Base-by-base conservation (phyloP, 1,284 basidiomycete species). In the Pisolithus thermaeus region DNA sequence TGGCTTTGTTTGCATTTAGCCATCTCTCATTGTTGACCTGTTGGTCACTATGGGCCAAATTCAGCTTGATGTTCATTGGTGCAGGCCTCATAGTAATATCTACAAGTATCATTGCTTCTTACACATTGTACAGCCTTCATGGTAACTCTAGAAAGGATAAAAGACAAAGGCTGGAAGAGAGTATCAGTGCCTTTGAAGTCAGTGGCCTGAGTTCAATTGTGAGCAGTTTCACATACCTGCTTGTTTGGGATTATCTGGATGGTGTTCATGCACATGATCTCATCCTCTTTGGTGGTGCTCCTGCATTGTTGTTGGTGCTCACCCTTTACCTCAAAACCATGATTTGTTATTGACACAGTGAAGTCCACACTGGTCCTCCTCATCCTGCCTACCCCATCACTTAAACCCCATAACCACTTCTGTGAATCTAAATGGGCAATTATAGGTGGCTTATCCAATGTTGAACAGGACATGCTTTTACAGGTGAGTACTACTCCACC, bases 31-130 rank as follows among this genome's bases (percentile, higher is more conserved):
- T 97, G 36, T 71, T 73, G 1, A 77, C 79, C 3, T 94, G 95
- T 59, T 84, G 93, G 7, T 71, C 79, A 22, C 83, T 97, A 47
- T 99, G 97, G 97, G 96, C 97, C 0, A 90, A 91, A 62, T 99
- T 99, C 73, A 91, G 94, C 56, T 73, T 87, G 3, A 62, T 78
- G 0, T 73, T 91, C 12, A 98, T 99, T 75, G 67, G 69, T 3
- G 70, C 87, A 20, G 96, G 85, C 0, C 65, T 89, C 20, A 61
- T 67, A 0, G 69, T 84, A 7, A 69, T 90, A 47, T 67, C 65
- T 2, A 59, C 79, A 22, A 71, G 78, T 18, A 62, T 79, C 0
- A 49, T 77, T 3, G 73, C 80, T 1, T 68, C 73, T 1, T 80
- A 75, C 70, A 68, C 70, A 1, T 58, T 82, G 1, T 87, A 80